Evolutionary conservation across 768 basidiomycete genomes (phyloP), one percentile per base, ranked within the genome.

Genomic region (Hortiboletus campestris): DNA sequence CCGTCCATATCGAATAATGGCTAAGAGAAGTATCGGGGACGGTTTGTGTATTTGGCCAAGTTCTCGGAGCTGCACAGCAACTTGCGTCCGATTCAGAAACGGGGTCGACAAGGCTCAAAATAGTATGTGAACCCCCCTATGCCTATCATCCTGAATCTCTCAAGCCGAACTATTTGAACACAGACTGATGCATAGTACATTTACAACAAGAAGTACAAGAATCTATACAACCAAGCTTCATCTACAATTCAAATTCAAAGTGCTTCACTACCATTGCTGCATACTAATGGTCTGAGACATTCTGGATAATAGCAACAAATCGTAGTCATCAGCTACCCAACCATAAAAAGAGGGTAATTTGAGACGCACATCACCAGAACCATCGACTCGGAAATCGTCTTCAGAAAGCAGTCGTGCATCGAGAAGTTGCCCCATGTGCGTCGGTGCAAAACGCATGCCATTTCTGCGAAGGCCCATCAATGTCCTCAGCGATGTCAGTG

Each of bases 401-500:
- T 58, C 44, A 0, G 51, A 59, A 41, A 76, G 57, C 2, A 54
- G 19, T n/a, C 63, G 62, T 29, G 63, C 69, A 39, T 68, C 55
- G 28, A 80, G 39, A 29, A 79, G 64, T 41, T 73, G 72, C 3
- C 79, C 78, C 60, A 79, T 61, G 55, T 80, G 76, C 7, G 78
- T 80, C 34, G 46, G 46, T 16, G 59, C 43, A 55, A 70, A 80
- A 16, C 61, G 52, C 64, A 72, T 61, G 6, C 77, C 78, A 48
- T 76, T 80, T 61, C 78, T 70, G 8, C 77, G 71, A 39, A 73
- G 51, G 10, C 54, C 20, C 10, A 67, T 49, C 43, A 70, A 43
- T 6, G 22, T 48, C 39, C 51, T 58, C 48, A 72, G 25, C n/a
- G 69, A 66, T 11, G 52, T 35, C 1, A 80, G 19, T 5, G 76